Evolutionary conservation across 2,329 filamentous ascomycete species (phyloP).

Genomic region (Pseudogymnoascus sp.): DNA sequence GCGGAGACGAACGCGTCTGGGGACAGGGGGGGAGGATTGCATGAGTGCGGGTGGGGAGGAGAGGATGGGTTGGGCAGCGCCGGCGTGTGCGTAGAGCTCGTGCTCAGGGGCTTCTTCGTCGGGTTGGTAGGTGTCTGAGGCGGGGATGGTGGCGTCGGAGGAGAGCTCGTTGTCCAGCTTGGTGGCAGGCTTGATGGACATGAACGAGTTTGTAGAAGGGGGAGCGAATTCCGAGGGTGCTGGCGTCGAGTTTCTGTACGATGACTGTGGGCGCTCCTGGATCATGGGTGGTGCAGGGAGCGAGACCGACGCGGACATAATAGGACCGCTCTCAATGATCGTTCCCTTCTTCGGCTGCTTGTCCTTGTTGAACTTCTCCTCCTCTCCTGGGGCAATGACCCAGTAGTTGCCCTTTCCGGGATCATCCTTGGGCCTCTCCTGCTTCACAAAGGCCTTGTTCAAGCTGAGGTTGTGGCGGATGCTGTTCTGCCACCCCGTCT

Average conservation of each 20-base stretch:
- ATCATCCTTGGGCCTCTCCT: slow-evolving; percentile 92
- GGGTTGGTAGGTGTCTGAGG: slow-evolving; percentile 48
- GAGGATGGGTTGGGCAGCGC: slow-evolving; percentile 41
- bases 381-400: slow-evolving; percentile 84
- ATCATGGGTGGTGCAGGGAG: slow-evolving; percentile 12
- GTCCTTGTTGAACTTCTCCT: slow-evolving; percentile 82
- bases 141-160: slow-evolving; percentile 69
- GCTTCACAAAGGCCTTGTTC: slow-evolving; percentile 94
- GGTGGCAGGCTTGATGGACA: slow-evolving; percentile 11
- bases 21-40: slow-evolving; percentile 83
- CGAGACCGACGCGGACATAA: slow-evolving; percentile 20
- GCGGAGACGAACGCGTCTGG: slow-evolving; percentile 46
- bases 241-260: neutral
- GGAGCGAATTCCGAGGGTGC: slow-evolving; percentile 4
- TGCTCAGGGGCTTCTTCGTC: slow-evolving; percentile 38
- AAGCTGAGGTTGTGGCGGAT: slow-evolving; percentile 96
- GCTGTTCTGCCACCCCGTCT: slow-evolving; percentile 97
- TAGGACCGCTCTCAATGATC: slow-evolving; percentile 41
- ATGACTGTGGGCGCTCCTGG: slow-evolving; percentile 13
- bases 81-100: slow-evolving; percentile 29
- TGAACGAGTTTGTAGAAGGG: slow-evolving; percentile 17
- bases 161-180: slow-evolving; percentile 46
- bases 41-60: slow-evolving; percentile 63
- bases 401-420: slow-evolving; percentile 97
- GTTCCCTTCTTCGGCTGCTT: slow-evolving; percentile 60